Percentiles rank a stretch among this genome's conserved stretches.
phyloP scores from a whole-genome alignment of 176 grass and related monocot genomes.

The Raddia distichophylla region DNA sequence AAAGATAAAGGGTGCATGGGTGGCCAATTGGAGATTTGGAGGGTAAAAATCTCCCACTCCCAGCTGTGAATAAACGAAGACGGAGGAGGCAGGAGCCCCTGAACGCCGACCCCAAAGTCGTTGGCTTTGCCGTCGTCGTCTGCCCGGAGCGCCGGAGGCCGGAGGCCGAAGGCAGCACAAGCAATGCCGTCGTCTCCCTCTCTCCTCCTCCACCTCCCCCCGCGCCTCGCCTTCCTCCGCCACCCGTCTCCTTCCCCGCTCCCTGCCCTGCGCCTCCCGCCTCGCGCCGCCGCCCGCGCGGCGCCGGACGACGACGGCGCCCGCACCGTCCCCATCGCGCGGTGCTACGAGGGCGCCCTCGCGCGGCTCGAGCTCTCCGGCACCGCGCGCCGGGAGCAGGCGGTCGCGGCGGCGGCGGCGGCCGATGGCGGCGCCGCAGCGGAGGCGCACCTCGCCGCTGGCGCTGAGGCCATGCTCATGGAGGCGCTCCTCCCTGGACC shows the following conservation, averaged over 20 bases:
- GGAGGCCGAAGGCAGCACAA: too few relatives aligned
- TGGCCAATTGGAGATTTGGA: too few relatives aligned
- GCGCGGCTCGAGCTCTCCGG: constrained; percentile 64
- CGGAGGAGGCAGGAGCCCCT: too few relatives aligned
- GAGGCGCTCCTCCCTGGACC: constrained; percentile 64
- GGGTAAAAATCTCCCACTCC: too few relatives aligned
- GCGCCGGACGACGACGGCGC: not conserved
- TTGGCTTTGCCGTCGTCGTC: too few relatives aligned
- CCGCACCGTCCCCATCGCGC: constrained; percentile 53
- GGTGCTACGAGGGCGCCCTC: constrained; percentile 73
- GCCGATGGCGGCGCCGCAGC: constrained; percentile 60
- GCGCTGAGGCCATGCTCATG: constrained; percentile 64
- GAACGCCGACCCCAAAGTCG: too few relatives aligned
- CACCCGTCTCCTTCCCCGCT: not conserved
- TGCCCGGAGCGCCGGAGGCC: too few relatives aligned
- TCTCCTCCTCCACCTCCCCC: not conserved
- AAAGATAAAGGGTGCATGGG: too few relatives aligned
- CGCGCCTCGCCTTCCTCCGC: constrained; percentile 7
- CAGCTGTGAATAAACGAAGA: too few relatives aligned
- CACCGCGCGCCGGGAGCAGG: constrained; percentile 59
- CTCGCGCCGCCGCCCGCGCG: not conserved
- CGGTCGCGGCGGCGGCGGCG: constrained; percentile 64
- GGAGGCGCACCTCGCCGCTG: constrained; percentile 60
- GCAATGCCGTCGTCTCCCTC: constrained; percentile 42
- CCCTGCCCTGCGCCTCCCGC: constrained; percentile 1